Evolutionary conservation across 345 rosid species (phyloP), one percentile per base, ranked within the genome.

Genomic region (Anastatica hierochuntica): DNA sequence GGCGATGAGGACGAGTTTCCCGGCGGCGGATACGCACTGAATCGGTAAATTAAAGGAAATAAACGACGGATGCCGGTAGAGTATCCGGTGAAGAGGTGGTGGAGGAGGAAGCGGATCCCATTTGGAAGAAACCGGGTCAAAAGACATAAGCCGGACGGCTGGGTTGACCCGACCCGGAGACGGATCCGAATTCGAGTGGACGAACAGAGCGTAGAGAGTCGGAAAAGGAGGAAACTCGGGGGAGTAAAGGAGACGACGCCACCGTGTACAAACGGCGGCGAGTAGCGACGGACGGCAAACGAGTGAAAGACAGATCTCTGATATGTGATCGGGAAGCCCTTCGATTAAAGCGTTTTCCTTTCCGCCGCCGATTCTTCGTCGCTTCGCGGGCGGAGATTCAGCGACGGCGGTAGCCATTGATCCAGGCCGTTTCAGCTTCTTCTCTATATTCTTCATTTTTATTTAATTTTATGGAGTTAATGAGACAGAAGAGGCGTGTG

Each of bases 161-260:
- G n/a, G n/a, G n/a, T n/a, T n/a, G n/a, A n/a, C n/a, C n/a, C 18
- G 13, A 20, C 8, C 8, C n/a, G 44, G 53, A 53, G 7, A 26
- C 2, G 10, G 40, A 41, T 37, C 68, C 8, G 55, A 19, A 10
- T 6, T 11, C 1, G 78, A 52, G 6, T 51, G 55, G 17, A 71
- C 64, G 33, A 74, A 64, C 20, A 74, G 59, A 14, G 70, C 74
- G 43, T 74, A 74, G 11, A 81, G 68, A 15, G 79, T 72, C 11
- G 57, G 39, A 52, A 73, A 81, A 8, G 80, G 68, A 44, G 77
- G 75, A 55, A 78, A 68, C 10, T 41, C 56, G 15, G 75, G 64
- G 3, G 82, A 81, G 69, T 76, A 76, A 2, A 78, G 63, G 20
- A 78, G 69, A 45, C 75, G 75, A 23, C 82, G 76, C 84, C 84